Base-by-base conservation (phyloP, 108 stramenopile species). In the Cyclostephanos invisitatus region DNA sequence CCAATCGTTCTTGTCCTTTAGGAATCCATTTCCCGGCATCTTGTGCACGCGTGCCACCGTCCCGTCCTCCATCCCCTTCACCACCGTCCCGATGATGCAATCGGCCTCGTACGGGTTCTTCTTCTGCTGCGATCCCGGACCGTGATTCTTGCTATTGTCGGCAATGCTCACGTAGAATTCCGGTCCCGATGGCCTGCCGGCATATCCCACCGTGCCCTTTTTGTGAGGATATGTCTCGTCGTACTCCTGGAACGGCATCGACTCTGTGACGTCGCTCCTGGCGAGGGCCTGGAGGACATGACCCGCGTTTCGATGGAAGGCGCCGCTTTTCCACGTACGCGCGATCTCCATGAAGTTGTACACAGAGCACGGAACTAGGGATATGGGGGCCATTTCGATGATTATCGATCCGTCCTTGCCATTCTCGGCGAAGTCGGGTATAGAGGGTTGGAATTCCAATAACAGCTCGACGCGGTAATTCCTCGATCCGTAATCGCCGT, bases 91-190 rank as follows among this genome's bases (percentile, higher is more conserved):
- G 70, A 98, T 96, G 54, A 86, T 81, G 63, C 88, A 68, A 83
- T 98, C 96, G 21, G 97, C 96, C 80, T 98, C 97, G 53, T 93
- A 83, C 10, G 92, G 92, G 68, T 93, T 92, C 10, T 85, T 58
- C n/a, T 85, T 66, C 70, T 93, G 92, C 63, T 93, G 92, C 8
- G 80, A 77, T 48, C 92, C 92, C 2, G 90, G 92, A 28, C 92
- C 95, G 55, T 96, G 95, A 68, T 88, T 89, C 18, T 62, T 24
- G n/a, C 84, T 72, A 66, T 94, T 96, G 75, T 96, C 78, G 57
- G 66, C 22, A 47, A 91, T 93, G 47, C 70, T 77, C 17, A 94
- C 81, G 56, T 96, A 96, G 77, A 85, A 94, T 38, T 67, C 90
- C 2, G 95, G 90, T 11, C 95, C 95, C 15, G 77, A 82, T 14